phyloP scores from a whole-genome alignment of 257 asterid genomes.

The Solanum lycopersicoides region DNA sequence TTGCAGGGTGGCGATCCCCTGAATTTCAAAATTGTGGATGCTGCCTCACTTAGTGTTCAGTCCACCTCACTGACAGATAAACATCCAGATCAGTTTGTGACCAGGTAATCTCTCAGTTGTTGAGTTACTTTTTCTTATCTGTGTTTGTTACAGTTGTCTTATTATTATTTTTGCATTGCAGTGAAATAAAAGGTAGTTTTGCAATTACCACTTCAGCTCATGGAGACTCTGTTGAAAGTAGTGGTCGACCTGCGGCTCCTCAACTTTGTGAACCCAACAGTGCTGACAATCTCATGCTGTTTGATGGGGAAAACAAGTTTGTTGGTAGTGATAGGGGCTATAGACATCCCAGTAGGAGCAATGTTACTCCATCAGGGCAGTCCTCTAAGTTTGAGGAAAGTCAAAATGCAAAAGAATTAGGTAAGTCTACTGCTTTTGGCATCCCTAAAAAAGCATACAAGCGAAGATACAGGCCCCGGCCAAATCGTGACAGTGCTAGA shows the following conservation, averaged over 20 bases:
- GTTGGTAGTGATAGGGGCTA: slow-evolving; percentile 42
- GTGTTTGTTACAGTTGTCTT: background rate
- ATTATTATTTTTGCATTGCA: slow-evolving; percentile 3
- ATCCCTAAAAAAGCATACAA: slow-evolving; percentile 64
- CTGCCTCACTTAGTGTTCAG: slow-evolving; percentile 58
- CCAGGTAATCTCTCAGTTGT: slow-evolving; percentile 34
- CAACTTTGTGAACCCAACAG: slow-evolving; percentile 59
- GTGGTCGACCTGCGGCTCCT: slow-evolving; percentile 61
- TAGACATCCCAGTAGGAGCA: slow-evolving; percentile 41
- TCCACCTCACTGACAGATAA: slow-evolving; percentile 69
- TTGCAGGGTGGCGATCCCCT: slow-evolving; percentile 92
- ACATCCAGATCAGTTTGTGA: slow-evolving; percentile 53
- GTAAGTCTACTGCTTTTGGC: slow-evolving; percentile 46
- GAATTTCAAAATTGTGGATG: slow-evolving; percentile 51
- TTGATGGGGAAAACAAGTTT: slow-evolving; percentile 60
- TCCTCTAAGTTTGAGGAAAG: slow-evolving; percentile 30
- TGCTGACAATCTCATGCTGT: slow-evolving; percentile 85
- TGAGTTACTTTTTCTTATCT: background rate
- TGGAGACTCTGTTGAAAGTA: slow-evolving; percentile 91
- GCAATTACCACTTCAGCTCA: slow-evolving; percentile 65
- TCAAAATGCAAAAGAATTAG: slow-evolving; percentile 32
- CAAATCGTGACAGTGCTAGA: slow-evolving; percentile 57
- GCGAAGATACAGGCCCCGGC: slow-evolving; percentile 57
- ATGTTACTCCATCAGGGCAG: slow-evolving; percentile 34
- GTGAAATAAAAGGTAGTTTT: slow-evolving; percentile 84